Evolutionary conservation across 179 eudicot species (phyloP), one percentile per base, ranked within the genome.

Genomic region (Beta macrorhiza): DNA sequence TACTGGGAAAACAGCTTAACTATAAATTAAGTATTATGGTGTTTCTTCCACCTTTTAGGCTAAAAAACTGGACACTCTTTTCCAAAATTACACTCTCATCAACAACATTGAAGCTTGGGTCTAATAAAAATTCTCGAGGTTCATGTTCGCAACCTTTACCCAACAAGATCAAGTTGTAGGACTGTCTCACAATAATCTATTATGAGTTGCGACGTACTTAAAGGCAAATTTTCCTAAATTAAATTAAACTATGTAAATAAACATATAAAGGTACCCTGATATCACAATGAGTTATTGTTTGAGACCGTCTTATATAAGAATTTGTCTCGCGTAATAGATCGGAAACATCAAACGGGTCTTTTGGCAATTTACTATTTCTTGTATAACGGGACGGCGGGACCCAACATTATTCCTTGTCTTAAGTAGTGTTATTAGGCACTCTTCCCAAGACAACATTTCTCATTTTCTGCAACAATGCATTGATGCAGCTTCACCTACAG

Each of bases 41-140:
- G 70, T 69, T 69, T 68, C 71, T 65, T 74, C 76, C 76, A 59
- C 83, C 17, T 76, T 58, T 12, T 73, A 75, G 25, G 77, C 49
- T 53, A 57, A 58, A 57, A 75, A 65, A 57, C 5, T 32, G 57
- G 25, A 32, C 67, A 13, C 7, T 51, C 49, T 37, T 68, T 4
- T 42, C 7, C 5, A 45, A 17, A 44, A 42, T 37, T 5, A 19
- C 42, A 42, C 53, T 69, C 29, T 49, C 44, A 73, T 73, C 12
- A 25, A 53, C 3, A 22, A 52, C 62, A 73, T 73, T 2, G 9
- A 73, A 52, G 76, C 76, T 72, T 59, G 5, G 11, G 37, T 20
- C 16, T 32, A 14, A 13, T 52, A 72, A 5, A 57, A 17, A 13
- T 11, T 67, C 32, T 3, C 4, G 71, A 67, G 47, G 29, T 37